A percentile compares a stretch with the other conserved stretches of the same genome.
phyloP scores from a whole-genome alignment of 345 rosid genomes.

The Populus simonii region DNA sequence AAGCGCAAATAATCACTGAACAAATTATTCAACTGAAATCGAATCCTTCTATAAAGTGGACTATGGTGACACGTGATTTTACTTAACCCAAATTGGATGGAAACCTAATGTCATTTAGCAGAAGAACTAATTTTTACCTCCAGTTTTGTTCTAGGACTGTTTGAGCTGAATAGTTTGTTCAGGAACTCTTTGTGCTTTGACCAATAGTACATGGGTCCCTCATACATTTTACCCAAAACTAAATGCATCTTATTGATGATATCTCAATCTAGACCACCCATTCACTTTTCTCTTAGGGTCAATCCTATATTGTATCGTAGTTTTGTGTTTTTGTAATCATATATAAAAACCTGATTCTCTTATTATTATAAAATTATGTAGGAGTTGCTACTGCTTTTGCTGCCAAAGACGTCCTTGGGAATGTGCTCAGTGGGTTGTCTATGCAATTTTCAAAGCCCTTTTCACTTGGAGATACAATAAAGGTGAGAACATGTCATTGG shows the following conservation, averaged over 20 bases:
- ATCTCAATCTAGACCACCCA: neutral
- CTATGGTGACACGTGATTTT: no score
- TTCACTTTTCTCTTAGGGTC: neutral
- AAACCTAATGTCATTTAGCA: no score
- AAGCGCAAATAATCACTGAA: no score
- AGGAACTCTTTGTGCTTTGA: no score
- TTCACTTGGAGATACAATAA: conserved; percentile 89
- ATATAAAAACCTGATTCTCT: neutral
- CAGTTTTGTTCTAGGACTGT: no score
- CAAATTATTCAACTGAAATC: no score
- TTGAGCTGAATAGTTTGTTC: no score
- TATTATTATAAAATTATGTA: conserved; percentile 23
- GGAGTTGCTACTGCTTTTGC: conserved; percentile 99
- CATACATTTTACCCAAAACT: no score
- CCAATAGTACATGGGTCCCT: no score
- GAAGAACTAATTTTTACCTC: no score
- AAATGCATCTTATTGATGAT: neutral
- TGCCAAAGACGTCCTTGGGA: conserved; percentile 83
- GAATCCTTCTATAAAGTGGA: no score
- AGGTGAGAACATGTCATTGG: conserved; percentile 42
- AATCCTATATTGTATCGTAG: neutral
- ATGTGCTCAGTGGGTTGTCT: conserved; percentile 84
- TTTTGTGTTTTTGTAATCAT: neutral
- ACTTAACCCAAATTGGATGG: no score
- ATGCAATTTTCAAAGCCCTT: conserved; percentile 87